Conservation (phyloP, 139 green algal species). For the Spirogloea muscicola region DNA sequence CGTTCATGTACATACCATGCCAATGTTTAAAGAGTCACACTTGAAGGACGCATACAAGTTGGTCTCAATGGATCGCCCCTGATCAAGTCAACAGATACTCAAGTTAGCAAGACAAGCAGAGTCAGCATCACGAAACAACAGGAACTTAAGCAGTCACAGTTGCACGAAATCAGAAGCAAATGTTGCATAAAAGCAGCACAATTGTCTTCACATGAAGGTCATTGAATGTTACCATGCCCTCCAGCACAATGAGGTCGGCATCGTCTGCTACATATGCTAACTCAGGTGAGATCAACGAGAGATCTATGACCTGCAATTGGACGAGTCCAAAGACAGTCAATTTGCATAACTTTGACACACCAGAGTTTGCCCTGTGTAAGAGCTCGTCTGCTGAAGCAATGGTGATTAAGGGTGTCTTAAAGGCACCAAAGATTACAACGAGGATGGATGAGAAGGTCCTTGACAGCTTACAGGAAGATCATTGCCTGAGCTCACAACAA, state of each 20-base stretch:
- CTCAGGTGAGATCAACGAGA: constrained; percentile 66
- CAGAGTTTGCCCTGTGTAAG: no score
- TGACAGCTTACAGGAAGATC: constrained; percentile 72
- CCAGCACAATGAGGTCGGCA: constrained; percentile 81
- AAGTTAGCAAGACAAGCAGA: constrained; percentile 13
- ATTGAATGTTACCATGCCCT: constrained; percentile 90
- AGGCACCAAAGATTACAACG: no score
- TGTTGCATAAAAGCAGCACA: no score
- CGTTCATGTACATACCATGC: constrained; percentile 69
- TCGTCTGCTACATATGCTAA: constrained; percentile 60
- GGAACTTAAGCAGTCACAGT: no score
- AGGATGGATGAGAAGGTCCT: no score
- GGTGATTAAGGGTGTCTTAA: no score
- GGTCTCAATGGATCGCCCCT: constrained; percentile 68
- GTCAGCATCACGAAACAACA: no score
- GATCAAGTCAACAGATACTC: constrained; percentile 15
- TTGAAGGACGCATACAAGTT: constrained; percentile 74
- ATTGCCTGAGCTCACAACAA: constrained; percentile 67
- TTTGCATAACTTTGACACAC: no score
- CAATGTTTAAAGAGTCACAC: constrained; percentile 61
- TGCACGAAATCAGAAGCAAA: no score
- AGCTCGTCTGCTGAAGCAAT: no score
- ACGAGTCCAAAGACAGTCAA: no score
- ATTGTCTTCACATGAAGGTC: no score
- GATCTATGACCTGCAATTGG: constrained; percentile 74